These are phyloP conservation scores for Botryotinia narcissicola DNA, from an alignment of 2,329 filamentous ascomycete species.

Conservation along the genomic window DNA sequence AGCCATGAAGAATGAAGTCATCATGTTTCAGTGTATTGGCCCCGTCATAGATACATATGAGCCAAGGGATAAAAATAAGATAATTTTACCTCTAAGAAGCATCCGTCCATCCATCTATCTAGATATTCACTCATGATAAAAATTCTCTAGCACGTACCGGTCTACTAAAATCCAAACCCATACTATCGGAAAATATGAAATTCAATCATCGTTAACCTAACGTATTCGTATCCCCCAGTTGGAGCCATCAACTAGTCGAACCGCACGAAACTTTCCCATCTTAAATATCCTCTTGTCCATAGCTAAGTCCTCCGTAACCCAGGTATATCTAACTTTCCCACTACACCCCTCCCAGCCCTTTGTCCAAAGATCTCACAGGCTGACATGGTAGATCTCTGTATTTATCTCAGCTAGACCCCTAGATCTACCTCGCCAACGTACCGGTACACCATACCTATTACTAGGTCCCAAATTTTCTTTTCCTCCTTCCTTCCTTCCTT, in stretches of 20 bases:
- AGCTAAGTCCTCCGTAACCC: not conserved
- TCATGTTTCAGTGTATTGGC: not conserved
- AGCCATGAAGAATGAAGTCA: not conserved
- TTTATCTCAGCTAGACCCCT: not conserved
- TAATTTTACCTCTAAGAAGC: not conserved
- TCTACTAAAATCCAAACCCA: not conserved
- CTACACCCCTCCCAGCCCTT: not conserved
- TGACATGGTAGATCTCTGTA: not conserved
- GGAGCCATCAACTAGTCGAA: not conserved
- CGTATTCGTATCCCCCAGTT: not conserved
- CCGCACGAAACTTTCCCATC: not conserved
- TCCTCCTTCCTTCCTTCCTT: not conserved
- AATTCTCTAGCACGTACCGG: not conserved
- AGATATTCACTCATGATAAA: not conserved
- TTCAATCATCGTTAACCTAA: not conserved
- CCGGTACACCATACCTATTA: not conserved
- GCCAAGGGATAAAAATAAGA: not conserved
- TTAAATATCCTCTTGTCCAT: not conserved
- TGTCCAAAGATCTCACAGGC: not conserved
- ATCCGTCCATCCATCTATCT: not conserved
- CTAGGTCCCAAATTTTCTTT: not conserved
- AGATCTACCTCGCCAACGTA: not conserved
- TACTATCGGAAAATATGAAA: slow-evolving; percentile 1
- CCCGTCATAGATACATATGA: not conserved
- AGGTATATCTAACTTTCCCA: not conserved